phyloP scores from a whole-genome alignment of 495 filamentous ascomycete species.

The Margaritispora aquatica region DNA sequence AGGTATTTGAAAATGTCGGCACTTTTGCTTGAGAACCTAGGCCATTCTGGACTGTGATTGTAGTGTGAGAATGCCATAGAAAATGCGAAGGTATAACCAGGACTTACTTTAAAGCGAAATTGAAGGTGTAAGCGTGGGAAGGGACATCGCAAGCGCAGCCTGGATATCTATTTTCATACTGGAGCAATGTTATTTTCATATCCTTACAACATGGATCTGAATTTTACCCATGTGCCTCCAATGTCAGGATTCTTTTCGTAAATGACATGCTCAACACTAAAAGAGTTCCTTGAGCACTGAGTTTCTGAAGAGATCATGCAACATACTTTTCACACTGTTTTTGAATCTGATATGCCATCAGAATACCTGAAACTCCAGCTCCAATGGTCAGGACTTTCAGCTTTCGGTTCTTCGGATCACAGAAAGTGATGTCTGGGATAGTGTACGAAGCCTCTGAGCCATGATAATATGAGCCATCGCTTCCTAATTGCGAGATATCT shows the following conservation, averaged over 20 bases:
- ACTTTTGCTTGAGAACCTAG: constrained; percentile 28
- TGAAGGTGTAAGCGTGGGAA: constrained; percentile 36
- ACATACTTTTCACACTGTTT: constrained; percentile 20
- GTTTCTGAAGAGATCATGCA: constrained; percentile 24
- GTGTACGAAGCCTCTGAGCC: constrained; percentile 2
- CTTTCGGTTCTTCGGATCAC: constrained; percentile 14
- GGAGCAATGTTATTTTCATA: constrained; percentile 28
- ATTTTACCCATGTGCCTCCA: constrained; percentile 56
- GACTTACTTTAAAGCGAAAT: constrained; percentile 27
- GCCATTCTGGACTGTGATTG: constrained; percentile 29
- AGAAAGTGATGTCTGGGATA: constrained; percentile 18
- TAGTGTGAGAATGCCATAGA: not conserved
- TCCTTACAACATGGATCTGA: too few relatives aligned
- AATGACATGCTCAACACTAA: constrained; percentile 47
- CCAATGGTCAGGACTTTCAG: constrained; percentile 45
- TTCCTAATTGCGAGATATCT: constrained; percentile 3
- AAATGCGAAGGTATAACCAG: not conserved
- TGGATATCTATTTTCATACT: constrained; percentile 6
- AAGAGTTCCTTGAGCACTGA: constrained; percentile 21
- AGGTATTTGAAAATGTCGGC: constrained; percentile 35
- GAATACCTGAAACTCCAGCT: constrained; percentile 55
- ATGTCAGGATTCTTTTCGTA: constrained; percentile 76
- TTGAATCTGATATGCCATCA: constrained; percentile 53
- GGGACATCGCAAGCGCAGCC: constrained; percentile 50
- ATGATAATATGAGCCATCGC: not conserved